phyloP scores from a whole-genome alignment of 495 filamentous ascomycete species.

The Hyaloscypha variabilis region DNA sequence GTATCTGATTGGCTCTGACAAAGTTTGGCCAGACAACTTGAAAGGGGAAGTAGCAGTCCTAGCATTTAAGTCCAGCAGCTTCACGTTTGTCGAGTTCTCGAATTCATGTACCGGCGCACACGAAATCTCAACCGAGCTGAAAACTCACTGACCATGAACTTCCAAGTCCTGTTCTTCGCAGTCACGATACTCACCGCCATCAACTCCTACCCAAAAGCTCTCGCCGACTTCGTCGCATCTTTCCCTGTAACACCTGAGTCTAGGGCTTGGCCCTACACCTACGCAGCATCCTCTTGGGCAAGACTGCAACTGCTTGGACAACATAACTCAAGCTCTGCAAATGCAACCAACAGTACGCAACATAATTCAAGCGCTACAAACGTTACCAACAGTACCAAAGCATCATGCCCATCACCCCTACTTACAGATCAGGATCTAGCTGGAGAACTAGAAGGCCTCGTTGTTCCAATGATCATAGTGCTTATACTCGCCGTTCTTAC shows the following conservation, averaged over 20 bases:
- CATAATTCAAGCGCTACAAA: not conserved
- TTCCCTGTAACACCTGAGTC: not conserved
- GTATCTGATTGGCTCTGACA: too few relatives aligned
- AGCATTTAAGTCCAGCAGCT: too few relatives aligned
- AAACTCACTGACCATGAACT: too few relatives aligned
- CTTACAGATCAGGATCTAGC: not conserved
- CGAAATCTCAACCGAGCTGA: too few relatives aligned
- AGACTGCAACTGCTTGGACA: too few relatives aligned
- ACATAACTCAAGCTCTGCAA: not conserved
- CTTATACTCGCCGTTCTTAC: not conserved
- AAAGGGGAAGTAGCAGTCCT: too few relatives aligned
- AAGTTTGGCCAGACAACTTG: too few relatives aligned
- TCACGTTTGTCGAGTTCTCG: too few relatives aligned
- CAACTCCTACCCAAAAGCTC: not conserved
- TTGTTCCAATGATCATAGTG: not conserved
- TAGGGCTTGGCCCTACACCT: not conserved
- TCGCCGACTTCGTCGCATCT: not conserved
- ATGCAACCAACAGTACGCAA: not conserved
- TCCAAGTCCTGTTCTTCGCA: not conserved
- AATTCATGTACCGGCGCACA: too few relatives aligned
- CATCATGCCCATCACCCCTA: not conserved
- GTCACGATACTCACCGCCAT: not conserved
- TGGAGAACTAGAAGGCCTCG: not conserved
- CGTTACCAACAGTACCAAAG: not conserved
- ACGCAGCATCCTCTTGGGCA: not conserved